Evolutionary conservation across 2,329 filamentous ascomycete species (phyloP).

Genomic region (Lecanosticta acicola): DNA sequence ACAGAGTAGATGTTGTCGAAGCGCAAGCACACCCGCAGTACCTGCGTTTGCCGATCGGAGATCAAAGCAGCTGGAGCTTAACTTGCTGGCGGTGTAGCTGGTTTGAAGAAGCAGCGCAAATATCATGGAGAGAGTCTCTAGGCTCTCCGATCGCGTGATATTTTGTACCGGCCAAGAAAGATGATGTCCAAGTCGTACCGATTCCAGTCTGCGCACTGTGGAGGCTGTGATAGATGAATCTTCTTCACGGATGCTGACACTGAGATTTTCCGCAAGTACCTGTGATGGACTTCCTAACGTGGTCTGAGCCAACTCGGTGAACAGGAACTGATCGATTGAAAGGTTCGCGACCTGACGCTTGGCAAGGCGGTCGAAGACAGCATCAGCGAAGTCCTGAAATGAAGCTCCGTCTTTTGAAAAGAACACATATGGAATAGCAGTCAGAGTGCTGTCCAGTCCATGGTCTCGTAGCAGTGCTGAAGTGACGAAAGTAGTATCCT

Average conservation of each 20-base stretch:
- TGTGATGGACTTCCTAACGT: slow-evolving; percentile 53
- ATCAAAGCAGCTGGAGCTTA: slow-evolving; percentile 50
- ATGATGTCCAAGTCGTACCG: slow-evolving; percentile 22
- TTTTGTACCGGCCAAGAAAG: slow-evolving; percentile 60
- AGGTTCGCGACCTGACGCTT: slow-evolving; percentile 38
- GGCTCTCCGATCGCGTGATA: slow-evolving; percentile 61
- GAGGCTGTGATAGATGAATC: slow-evolving; percentile 39
- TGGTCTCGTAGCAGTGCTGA: slow-evolving; percentile 42
- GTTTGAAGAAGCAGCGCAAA: slow-evolving; percentile 75
- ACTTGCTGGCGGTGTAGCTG: slow-evolving; percentile 61
- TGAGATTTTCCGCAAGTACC: slow-evolving; percentile 58
- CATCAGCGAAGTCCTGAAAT: slow-evolving; percentile 59
- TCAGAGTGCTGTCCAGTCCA: slow-evolving; percentile 59
- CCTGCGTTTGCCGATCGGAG: slow-evolving; percentile 12
- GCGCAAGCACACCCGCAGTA: slow-evolving; percentile 39
- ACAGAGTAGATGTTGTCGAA: slow-evolving; percentile 64
- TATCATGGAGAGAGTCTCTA: slow-evolving; percentile 63
- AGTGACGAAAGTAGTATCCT: slow-evolving; percentile 51
- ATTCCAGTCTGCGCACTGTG: slow-evolving; percentile 11
- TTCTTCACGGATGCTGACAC: slow-evolving; percentile 49
- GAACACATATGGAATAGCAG: slow-evolving; percentile 66
- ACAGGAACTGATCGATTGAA: slow-evolving; percentile 77
- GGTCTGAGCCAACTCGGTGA: slow-evolving; percentile 72
- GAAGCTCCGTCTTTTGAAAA: slow-evolving; percentile 68
- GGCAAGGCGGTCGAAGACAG: slow-evolving; percentile 72